A percentile compares a stretch with the other conserved stretches of the same genome.
Evolutionary conservation across 1,139 yeast genomes (phyloP).

Genomic region (Sugiyamaella sp.): DNA sequence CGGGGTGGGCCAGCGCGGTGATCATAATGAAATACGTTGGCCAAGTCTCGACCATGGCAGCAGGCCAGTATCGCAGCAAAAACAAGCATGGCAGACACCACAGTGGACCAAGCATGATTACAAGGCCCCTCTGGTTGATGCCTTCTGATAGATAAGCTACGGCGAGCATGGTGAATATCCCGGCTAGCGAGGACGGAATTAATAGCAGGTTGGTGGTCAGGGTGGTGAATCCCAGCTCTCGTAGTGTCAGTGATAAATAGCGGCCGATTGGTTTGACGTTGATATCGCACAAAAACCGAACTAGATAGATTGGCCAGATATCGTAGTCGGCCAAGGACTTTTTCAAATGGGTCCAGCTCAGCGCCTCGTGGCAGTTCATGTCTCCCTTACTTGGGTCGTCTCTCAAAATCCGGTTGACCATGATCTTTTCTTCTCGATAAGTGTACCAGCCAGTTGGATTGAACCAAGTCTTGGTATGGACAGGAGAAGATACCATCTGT

Average conservation of each 20-base stretch:
- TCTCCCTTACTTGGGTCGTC: conserved; percentile 74
- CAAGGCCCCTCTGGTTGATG: conserved; percentile 44
- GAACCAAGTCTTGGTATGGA: conserved; percentile 55
- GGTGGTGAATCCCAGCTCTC: conserved; percentile 56
- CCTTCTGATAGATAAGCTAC: conserved; percentile 50
- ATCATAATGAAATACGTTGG: conserved; percentile 52
- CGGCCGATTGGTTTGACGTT: conserved; percentile 46
- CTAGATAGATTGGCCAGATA: conserved; percentile 59
- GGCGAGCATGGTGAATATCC: conserved; percentile 46
- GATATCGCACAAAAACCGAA: conserved; percentile 54
- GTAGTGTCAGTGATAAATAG: conserved; percentile 56
- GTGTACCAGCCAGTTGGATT: conserved; percentile 64
- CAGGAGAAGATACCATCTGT: conserved; percentile 65
- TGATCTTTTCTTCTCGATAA: conserved; percentile 62
- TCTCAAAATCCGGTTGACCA: conserved; percentile 62
- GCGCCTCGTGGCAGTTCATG: conserved; percentile 64
- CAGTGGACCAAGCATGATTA: conserved; percentile 41
- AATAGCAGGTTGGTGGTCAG: conserved; percentile 56
- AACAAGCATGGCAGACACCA: conserved; percentile 50
- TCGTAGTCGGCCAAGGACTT: conserved; percentile 56
- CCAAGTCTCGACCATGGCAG: conserved; percentile 44
- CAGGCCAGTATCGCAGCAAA: conserved; percentile 54
- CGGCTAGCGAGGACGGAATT: conserved; percentile 52
- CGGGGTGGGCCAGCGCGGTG: conserved; percentile 48
- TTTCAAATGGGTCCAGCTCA: conserved; percentile 47